A percentile compares a stretch with the other conserved stretches of the same genome.
These are phyloP conservation scores for Madurella fahalii DNA, from an alignment of 2,329 filamentous ascomycete species.

Conservation along the genomic window DNA sequence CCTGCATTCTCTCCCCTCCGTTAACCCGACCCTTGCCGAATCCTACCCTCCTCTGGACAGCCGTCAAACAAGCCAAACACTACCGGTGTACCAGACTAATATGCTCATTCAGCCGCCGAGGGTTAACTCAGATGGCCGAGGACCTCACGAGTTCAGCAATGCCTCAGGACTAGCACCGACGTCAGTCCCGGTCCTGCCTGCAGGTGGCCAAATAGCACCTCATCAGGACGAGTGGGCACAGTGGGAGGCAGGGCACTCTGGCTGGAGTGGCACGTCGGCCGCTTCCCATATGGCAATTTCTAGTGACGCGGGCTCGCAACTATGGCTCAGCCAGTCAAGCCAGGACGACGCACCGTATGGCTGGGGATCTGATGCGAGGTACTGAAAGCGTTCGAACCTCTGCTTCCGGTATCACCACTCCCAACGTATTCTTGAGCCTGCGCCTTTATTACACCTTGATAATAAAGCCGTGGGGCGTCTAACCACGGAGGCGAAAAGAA, in stretches of 20 bases:
- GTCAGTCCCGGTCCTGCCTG: background rate
- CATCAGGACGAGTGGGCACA: background rate
- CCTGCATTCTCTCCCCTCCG: no score
- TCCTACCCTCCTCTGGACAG: background rate
- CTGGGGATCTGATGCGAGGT: background rate
- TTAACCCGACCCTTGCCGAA: background rate
- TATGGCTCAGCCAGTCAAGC: background rate
- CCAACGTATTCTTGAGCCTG: no score
- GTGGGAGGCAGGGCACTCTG: no score
- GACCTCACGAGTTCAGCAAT: background rate
- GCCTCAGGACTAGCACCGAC: background rate
- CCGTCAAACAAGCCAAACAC: background rate
- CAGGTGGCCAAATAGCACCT: background rate
- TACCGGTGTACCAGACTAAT: background rate
- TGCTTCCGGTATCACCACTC: no score
- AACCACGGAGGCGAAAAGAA: no score
- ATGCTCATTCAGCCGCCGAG: slow-evolving; percentile 5
- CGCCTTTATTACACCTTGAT: no score
- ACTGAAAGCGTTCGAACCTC: background rate
- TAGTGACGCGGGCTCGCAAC: no score
- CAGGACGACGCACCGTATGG: background rate
- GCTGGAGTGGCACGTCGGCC: no score
- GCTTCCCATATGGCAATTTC: no score
- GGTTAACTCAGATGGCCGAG: background rate
- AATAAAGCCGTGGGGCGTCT: no score